These are phyloP conservation scores for Podospora conica DNA, from an alignment of 495 filamentous ascomycete genomes.

Conservation along the genomic window DNA sequence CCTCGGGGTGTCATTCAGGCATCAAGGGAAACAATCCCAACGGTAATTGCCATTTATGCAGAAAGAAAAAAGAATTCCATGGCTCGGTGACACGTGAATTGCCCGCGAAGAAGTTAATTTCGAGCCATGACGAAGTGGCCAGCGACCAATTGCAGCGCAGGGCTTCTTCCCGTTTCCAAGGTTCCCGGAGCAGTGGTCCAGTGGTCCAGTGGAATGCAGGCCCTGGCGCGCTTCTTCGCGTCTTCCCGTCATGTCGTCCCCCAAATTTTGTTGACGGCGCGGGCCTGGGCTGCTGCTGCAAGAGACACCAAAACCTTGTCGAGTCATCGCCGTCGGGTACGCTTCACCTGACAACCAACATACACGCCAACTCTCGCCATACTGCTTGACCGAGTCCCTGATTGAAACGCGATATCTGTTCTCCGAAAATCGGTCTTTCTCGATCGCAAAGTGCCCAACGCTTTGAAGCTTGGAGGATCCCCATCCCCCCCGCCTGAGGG, in stretches of 20 bases:
- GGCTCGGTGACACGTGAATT: constrained; percentile 17
- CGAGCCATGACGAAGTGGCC: constrained; percentile 18
- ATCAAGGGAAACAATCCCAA: neutral
- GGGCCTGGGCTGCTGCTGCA: constrained; percentile 6
- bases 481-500: neutral
- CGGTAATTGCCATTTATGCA: constrained; percentile 13
- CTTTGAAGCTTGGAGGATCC: neutral
- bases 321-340: neutral
- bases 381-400: neutral
- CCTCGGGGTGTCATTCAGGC: neutral
- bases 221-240: constrained; percentile 23
- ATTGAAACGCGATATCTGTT: neutral
- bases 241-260: constrained; percentile 14
- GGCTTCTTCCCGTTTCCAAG: constrained; percentile 1
- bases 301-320: neutral
- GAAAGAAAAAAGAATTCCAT: neutral
- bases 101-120: constrained; percentile 16
- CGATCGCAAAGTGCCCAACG: neutral
- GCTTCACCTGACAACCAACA: neutral
- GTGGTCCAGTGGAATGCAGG: constrained; percentile 2
- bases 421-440: neutral
- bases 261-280: constrained; percentile 32
- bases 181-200: neutral
- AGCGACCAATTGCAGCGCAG: constrained; percentile 14
- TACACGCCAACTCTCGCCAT: neutral